A percentile compares a stretch with the other conserved stretches of the same genome.
These are phyloP conservation scores for Colletotrichum zoysiae DNA, from an alignment of 2,329 filamentous ascomycete genomes.

Conservation along the genomic window DNA sequence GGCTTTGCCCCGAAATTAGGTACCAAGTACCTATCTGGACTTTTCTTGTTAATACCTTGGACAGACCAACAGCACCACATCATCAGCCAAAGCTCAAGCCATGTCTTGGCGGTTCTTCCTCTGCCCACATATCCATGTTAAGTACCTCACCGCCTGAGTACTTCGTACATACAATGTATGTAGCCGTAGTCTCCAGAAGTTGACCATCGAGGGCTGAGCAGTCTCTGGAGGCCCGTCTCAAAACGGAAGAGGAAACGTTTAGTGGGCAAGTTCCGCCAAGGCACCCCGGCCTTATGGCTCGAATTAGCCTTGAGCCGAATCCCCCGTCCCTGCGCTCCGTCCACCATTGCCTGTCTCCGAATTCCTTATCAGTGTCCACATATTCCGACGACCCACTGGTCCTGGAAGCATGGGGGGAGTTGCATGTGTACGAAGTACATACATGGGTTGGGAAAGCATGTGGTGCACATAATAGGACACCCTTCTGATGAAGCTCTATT, in stretches of 20 bases:
- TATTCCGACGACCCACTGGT: slow-evolving; percentile 24
- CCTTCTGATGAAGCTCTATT: slow-evolving; percentile 28
- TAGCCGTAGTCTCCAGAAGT: too few species aligned
- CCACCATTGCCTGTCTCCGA: slow-evolving; percentile 23
- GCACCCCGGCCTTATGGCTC: slow-evolving; percentile 24
- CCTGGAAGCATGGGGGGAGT: slow-evolving; percentile 7
- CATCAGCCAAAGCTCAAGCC: slow-evolving; percentile 35
- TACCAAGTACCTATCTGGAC: background rate
- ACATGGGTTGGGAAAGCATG: slow-evolving; percentile 15
- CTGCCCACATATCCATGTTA: too few species aligned
- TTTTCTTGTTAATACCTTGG: background rate
- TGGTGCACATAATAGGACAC: slow-evolving; percentile 14
- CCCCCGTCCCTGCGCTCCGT: slow-evolving; percentile 23
- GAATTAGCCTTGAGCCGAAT: slow-evolving; percentile 32
- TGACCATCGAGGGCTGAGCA: too few species aligned
- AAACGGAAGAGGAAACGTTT: slow-evolving; percentile 19
- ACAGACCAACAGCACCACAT: slow-evolving; percentile 7
- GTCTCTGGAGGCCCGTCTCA: background rate
- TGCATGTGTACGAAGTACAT: background rate
- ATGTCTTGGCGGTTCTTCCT: slow-evolving; percentile 9
- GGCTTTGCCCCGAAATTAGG: slow-evolving; percentile 9
- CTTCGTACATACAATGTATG: too few species aligned
- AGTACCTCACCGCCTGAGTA: too few species aligned
- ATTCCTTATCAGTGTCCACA: slow-evolving; percentile 42
- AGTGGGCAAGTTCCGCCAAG: slow-evolving; percentile 22